Conservation (phyloP, 106 monocot genomes). For the Acanthochlamys bracteata region DNA sequence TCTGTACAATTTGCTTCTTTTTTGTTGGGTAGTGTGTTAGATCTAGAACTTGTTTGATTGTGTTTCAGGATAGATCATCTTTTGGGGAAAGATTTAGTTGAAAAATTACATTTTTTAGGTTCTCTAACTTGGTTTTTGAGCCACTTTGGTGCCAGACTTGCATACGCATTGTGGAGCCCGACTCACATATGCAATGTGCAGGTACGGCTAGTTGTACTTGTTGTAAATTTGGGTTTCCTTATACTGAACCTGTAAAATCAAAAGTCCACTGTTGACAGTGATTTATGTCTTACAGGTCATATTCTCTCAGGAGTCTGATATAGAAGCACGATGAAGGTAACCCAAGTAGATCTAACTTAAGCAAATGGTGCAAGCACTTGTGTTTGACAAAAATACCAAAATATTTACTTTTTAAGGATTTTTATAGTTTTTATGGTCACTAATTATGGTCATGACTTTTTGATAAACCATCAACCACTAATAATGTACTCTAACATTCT, state of each 20-base stretch:
- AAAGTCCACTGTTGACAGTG: background rate
- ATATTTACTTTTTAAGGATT: background rate
- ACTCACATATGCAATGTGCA: constrained; percentile 83
- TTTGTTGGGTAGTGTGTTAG: background rate
- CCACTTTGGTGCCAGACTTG: constrained; percentile 81
- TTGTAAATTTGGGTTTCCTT: background rate
- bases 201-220: constrained; percentile 17
- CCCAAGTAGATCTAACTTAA: background rate
- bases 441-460: background rate
- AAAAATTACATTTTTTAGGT: constrained; percentile 84
- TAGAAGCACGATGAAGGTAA: constrained; percentile 71
- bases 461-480: no score
- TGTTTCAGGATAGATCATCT: constrained; percentile 81
- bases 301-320: constrained; percentile 75
- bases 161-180: constrained; percentile 73
- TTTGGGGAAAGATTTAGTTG: constrained; percentile 78
- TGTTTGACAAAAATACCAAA: no score
- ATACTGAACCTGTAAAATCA: no score
- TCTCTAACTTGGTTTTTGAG: constrained; percentile 88
- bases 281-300: constrained; percentile 39
- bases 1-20: background rate
- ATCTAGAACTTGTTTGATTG: background rate
- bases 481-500: no score
- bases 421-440: background rate
- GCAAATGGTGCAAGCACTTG: background rate